Evolutionary conservation across 495 filamentous ascomycete species (phyloP), one percentile per base, ranked within the genome.

Genomic region (Aspergillus sclerotioniger): DNA sequence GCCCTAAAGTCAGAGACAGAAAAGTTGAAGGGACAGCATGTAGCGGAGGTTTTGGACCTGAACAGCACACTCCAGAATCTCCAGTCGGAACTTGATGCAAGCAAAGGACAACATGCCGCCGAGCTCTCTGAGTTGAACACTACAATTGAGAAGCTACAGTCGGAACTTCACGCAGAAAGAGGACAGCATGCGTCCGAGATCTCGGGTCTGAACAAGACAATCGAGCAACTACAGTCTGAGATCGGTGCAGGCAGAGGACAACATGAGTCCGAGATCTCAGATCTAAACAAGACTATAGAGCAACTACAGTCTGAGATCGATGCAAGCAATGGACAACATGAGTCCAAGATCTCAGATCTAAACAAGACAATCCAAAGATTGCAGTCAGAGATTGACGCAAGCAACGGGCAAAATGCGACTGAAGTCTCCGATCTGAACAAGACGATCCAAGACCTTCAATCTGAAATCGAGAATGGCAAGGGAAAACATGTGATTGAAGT

Each of bases 11-110:
- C 76, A 10, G 76, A 82, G 49, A 57, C 87, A 35, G 82, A 78
- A 64, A 84, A 84, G 57, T 69, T 76, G 46, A 74, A 69, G 51
- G 54, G 70, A 33, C 68, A 76, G 21, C 76, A 82, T 51, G 83
- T 85, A 20, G 80, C 76, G 3, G 82, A 88, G 62, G 76, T 82
- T 60, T 74, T 81, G 0, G 80, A 84, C 45, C 66, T 88, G 39
- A 76, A 79, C 60, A 76, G 76, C 2, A 84, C 80, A 13, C 76
- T 86, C 32, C 78, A 78, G 63, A 69, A 72, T 31, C 70, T 84
- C 16, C 79, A 85, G 65, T 76, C 77, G 9, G 76, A 83, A 44
- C 55, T 84, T 33, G 82, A 82, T 65, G 80, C 85, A 57, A 70
- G 60, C 61, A 75, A 69, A 50, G 51, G 71, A 33, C 68, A 76